Conservation (phyloP, 2,329 filamentous ascomycete species). For the Hypoxylon sp. region DNA sequence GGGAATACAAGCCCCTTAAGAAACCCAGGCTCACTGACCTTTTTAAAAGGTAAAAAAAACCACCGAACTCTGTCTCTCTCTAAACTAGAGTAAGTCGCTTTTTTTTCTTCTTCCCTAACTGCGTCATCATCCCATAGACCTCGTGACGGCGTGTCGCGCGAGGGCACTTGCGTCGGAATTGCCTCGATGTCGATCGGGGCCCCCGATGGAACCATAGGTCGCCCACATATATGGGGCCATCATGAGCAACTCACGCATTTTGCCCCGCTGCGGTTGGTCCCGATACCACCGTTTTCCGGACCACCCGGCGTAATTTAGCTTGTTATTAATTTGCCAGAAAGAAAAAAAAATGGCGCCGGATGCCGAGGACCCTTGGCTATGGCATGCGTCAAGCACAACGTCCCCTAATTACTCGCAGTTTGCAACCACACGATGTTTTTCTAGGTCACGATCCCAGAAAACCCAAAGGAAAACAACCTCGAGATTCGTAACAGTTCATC, state of each 20-base stretch:
- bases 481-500: not conserved
- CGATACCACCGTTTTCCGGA: conserved; percentile 31
- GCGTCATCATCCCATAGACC: conserved; percentile 34
- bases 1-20: conserved; percentile 8
- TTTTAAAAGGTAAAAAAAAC: conserved; percentile 13
- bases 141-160: conserved; percentile 35
- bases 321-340: not conserved
- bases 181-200: conserved; percentile 23
- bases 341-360: conserved; percentile 23
- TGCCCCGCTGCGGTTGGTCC: conserved; percentile 31
- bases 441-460: too few species aligned
- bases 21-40: conserved; percentile 17
- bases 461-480: too few species aligned
- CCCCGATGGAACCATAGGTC: conserved; percentile 30
- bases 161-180: conserved; percentile 20
- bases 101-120: conserved; percentile 4
- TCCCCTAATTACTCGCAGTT: too few species aligned
- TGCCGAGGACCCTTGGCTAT: too few species aligned
- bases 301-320: conserved; percentile 7
- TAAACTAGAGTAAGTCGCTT: conserved; percentile 4
- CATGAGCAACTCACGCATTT: conserved; percentile 23
- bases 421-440: too few species aligned
- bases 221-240: conserved; percentile 38
- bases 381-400: too few species aligned
- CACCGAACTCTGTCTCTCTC: conserved; percentile 1